Base-by-base conservation (phyloP, 352 stramenopile genomes). In the Pythium utonaiense region DNA sequence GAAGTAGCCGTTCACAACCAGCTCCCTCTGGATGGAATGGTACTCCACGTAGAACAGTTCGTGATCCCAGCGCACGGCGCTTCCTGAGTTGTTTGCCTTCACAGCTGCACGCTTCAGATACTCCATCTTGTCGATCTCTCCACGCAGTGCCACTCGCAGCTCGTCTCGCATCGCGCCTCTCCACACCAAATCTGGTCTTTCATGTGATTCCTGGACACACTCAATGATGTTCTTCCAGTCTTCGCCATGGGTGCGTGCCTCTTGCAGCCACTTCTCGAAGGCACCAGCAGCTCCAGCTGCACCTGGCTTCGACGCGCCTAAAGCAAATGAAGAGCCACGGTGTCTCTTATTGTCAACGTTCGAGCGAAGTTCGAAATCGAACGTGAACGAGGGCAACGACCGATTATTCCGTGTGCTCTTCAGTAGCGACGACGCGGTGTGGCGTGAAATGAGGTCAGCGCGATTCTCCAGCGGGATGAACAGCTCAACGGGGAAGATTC, bases 1-100 rank as follows among this genome's bases (percentile, higher is more conserved):
- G 62, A 93, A 93, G 59, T 92, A 93, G 10, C 74, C 81, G 48
- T 92, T 88, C 50, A 95, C 85, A 19, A 91, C 57, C 13, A 95
- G 69, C 47, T 95, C 83, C 12, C 72, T 60, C 28, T 91, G 68
- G 42, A 93, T 86, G 33, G 85, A 93, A 24, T 67, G 47, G 50
- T 90, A 95, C 21, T 79, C 73, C 24, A 93, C 80, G 45, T 83
- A 79, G 31, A 92, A 93, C 80, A 91, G 83, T 53, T 95, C 83
- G 60, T 91, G 71, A 50, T 92, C 72, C 85, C 85, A 95, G 3
- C 71, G 69, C 1, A 70, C 67, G 21, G 77, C 65, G 47, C 54
- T 73, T 8, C 66, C 72, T 6, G 52, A 24, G n/a, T 36, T 55
- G 27, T 24, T 56, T 0, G 38, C 57, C 22, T 9, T 34, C 19